A percentile compares a stretch with the other conserved stretches of the same genome.
phyloP scores from a whole-genome alignment of 768 basidiomycete genomes.

The Candolleomyces efflorescens region DNA sequence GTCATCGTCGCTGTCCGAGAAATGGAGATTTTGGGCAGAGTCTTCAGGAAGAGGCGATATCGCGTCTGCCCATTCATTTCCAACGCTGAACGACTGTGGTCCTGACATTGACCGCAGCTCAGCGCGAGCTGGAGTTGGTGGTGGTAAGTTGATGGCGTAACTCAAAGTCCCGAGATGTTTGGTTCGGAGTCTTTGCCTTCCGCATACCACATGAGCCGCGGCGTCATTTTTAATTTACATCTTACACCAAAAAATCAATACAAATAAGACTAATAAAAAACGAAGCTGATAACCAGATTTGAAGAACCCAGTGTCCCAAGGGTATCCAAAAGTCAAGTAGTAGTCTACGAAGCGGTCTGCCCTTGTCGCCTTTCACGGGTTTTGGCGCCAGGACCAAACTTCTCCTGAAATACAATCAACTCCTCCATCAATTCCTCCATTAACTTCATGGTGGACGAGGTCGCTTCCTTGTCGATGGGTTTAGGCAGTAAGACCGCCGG shows the following conservation, averaged over 20 bases:
- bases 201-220: neutral
- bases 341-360: slow-evolving; percentile 12
- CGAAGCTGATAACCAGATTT: neutral
- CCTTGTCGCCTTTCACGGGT: slow-evolving; percentile 44
- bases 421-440: slow-evolving; percentile 94
- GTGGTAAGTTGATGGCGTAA: neutral
- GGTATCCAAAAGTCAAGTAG: neutral
- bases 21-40: slow-evolving; percentile 16
- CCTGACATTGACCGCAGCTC: slow-evolving; percentile 4
- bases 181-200: neutral
- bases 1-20: slow-evolving; percentile 40
- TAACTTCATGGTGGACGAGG: slow-evolving; percentile 58
- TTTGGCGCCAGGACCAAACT: slow-evolving; percentile 60
- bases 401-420: slow-evolving; percentile 83
- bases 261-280: slow-evolving; percentile 1
- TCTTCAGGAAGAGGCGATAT: neutral
- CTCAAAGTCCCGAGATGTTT: neutral
- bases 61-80: neutral
- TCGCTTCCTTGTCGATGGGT: slow-evolving; percentile 10
- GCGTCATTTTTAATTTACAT: neutral
- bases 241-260: neutral
- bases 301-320: neutral
- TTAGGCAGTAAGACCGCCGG: slow-evolving; percentile 4
- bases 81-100: neutral
- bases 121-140: neutral